Percentiles rank a stretch among this genome's conserved stretches.
Conservation (phyloP, 1,284 basidiomycete genomes). For the Tetrapyrgos nigripes region DNA sequence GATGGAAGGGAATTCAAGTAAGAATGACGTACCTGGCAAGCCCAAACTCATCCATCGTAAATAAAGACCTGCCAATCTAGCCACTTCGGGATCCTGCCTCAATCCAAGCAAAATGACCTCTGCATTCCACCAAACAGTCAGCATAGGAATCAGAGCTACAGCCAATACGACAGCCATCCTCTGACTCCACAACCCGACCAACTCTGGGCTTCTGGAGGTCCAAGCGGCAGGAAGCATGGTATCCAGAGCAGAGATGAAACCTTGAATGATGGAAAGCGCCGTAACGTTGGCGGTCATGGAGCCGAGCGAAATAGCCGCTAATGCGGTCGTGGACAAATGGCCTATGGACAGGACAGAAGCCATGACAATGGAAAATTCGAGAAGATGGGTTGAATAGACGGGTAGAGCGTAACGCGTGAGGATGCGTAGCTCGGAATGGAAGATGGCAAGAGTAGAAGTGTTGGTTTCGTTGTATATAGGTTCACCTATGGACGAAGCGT, state of each 20-base stretch:
- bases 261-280: constrained; percentile 78
- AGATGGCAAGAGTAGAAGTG: constrained; percentile 33
- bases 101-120: constrained; percentile 81
- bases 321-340: constrained; percentile 82
- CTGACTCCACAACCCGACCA: constrained; percentile 88
- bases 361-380: constrained; percentile 78
- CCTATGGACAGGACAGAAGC: constrained; percentile 85
- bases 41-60: constrained; percentile 81
- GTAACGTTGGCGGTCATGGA: constrained; percentile 85
- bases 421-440: constrained; percentile 65
- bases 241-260: constrained; percentile 86
- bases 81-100: constrained; percentile 88
- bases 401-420: constrained; percentile 71
- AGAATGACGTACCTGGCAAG: constrained; percentile 62
- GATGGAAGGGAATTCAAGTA: background rate
- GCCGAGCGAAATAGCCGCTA: constrained; percentile 87
- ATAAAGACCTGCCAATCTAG: constrained; percentile 78
- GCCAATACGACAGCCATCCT: constrained; percentile 62
- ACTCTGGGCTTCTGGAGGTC: constrained; percentile 82
- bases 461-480: constrained; percentile 22
- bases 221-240: constrained; percentile 92
- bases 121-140: constrained; percentile 81
- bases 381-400: constrained; percentile 66
- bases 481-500: background rate
- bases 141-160: constrained; percentile 69